phyloP scores from a whole-genome alignment of 179 eudicot genomes.

The Silene vulgaris region DNA sequence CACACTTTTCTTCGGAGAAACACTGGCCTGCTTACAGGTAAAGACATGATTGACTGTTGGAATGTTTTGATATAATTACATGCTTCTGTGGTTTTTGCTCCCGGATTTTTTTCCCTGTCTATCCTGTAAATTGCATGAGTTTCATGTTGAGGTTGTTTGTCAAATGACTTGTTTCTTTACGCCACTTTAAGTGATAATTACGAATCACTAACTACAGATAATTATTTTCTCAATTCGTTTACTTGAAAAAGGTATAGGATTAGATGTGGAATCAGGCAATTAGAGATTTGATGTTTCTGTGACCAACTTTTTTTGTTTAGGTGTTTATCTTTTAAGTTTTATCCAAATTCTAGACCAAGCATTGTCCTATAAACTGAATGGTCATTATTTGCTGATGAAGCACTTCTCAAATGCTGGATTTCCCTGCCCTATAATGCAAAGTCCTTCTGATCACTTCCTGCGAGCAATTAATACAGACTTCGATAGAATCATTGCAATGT shows the following conservation, averaged over 20 bases:
- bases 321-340: background rate
- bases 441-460: slow-evolving; percentile 96
- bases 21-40: slow-evolving; percentile 96
- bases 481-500: slow-evolving; percentile 95
- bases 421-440: slow-evolving; percentile 99
- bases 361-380: slow-evolving; percentile 18
- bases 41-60: slow-evolving; percentile 11
- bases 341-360: background rate
- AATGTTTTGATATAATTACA: background rate
- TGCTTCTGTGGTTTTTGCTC: background rate
- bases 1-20: slow-evolving; percentile 89
- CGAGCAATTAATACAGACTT: slow-evolving; percentile 97
- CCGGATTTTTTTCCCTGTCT: background rate
- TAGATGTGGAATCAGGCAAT: background rate
- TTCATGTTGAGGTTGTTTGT: background rate
- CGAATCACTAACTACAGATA: background rate
- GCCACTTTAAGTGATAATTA: background rate
- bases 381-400: slow-evolving; percentile 43
- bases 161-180: background rate
- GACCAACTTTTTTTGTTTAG: background rate
- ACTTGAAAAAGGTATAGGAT: background rate
- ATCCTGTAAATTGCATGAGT: background rate
- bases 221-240: background rate
- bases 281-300: background rate
- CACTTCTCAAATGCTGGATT: slow-evolving; percentile 98